These are phyloP conservation scores for Hanseniaspora lindneri DNA, from an alignment of 805 yeast genomes.

Conservation along the genomic window DNA sequence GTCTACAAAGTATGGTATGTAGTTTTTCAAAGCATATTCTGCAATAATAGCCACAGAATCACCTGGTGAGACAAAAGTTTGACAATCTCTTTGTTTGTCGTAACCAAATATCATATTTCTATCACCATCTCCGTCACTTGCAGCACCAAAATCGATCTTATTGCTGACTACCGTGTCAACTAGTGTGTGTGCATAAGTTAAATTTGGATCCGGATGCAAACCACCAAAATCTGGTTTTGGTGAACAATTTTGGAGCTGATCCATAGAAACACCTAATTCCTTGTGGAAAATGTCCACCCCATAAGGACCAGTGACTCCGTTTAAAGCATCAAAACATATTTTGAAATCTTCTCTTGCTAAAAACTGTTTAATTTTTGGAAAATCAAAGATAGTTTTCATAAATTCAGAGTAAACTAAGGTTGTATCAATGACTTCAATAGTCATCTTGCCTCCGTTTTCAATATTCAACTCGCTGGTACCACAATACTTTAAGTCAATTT, in stretches of 20 bases:
- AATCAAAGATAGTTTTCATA: slow-evolving; percentile 79
- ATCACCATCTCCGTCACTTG: slow-evolving; percentile 99
- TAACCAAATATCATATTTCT: slow-evolving; percentile 97
- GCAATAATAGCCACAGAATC: slow-evolving; percentile 96
- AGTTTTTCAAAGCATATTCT: slow-evolving; percentile 60
- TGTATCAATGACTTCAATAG: slow-evolving; percentile 73
- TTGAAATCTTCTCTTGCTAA: slow-evolving; percentile 47
- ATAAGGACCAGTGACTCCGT: slow-evolving; percentile 96
- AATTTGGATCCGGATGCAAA: slow-evolving; percentile 93
- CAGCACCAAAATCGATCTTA: slow-evolving; percentile 87
- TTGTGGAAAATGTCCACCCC: slow-evolving; percentile 74
- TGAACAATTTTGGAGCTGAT: slow-evolving; percentile 61
- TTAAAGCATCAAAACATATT: slow-evolving; percentile 76
- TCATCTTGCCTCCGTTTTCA: slow-evolving; percentile 33
- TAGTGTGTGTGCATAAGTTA: slow-evolving; percentile 81
- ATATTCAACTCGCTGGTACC: slow-evolving; percentile 32
- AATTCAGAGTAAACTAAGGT: slow-evolving; percentile 65
- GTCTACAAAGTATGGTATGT: slow-evolving; percentile 78
- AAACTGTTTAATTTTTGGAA: slow-evolving; percentile 64
- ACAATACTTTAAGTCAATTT: slow-evolving; percentile 48
- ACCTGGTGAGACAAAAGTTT: slow-evolving; percentile 91
- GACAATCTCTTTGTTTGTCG: slow-evolving; percentile 28
- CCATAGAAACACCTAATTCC: slow-evolving; percentile 56
- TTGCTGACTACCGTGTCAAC: slow-evolving; percentile 77
- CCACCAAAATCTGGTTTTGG: slow-evolving; percentile 95